phyloP scores from a whole-genome alignment of 305 asterid genomes.

The Striga hermonthica region DNA sequence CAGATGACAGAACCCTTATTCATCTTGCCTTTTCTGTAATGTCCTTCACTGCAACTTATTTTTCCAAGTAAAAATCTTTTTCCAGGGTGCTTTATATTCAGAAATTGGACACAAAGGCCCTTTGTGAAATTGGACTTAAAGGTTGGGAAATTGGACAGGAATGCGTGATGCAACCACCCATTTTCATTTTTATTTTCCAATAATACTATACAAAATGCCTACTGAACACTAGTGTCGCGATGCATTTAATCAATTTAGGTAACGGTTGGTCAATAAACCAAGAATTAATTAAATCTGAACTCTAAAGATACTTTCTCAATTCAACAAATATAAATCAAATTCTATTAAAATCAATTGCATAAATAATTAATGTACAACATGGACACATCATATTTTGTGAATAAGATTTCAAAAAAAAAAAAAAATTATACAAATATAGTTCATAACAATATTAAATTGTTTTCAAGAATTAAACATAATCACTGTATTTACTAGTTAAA shows the following conservation, averaged over 20 bases:
- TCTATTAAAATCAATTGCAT: not conserved
- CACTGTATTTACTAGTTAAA: conserved; percentile 4
- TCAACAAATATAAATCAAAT: not conserved
- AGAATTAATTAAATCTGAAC: not conserved
- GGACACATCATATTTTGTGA: not conserved
- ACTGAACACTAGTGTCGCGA: not conserved
- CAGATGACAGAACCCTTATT: not conserved
- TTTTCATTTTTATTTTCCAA: not conserved
- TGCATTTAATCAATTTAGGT: not conserved
- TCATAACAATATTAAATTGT: not conserved
- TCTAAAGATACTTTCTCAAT: not conserved
- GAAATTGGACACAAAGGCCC: not conserved
- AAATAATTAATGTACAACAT: not conserved
- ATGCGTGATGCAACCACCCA: not conserved
- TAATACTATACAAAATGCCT: not conserved
- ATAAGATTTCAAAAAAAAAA: not conserved
- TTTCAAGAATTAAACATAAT: too few species aligned
- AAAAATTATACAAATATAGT: not conserved
- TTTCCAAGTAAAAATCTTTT: not conserved
- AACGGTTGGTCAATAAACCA: not conserved
- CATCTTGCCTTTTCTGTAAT: not conserved
- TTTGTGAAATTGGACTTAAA: not conserved
- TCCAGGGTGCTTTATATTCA: not conserved
- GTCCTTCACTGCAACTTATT: not conserved
- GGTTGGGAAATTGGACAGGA: not conserved